Percentiles rank a stretch among this genome's conserved stretches.
Evolutionary conservation across 495 filamentous ascomycete species (phyloP).

Genomic region (Platismatia glauca): DNA sequence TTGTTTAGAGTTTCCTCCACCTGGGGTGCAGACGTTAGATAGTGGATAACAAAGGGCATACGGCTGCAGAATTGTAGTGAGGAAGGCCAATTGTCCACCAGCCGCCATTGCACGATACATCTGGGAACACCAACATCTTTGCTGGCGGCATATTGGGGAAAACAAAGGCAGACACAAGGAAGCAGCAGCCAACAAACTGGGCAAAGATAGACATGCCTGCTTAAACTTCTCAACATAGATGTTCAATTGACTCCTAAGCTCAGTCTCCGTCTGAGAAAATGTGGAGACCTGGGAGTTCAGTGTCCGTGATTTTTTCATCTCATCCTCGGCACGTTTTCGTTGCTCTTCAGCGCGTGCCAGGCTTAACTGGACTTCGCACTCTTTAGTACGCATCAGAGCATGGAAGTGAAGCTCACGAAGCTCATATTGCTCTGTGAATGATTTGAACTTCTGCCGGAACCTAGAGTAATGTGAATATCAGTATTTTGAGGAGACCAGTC

Average conservation of each 20-base stretch:
- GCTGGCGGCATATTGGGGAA: not conserved
- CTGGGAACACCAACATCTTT: not conserved
- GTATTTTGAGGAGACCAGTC: not conserved
- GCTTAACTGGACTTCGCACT: conserved; percentile 90
- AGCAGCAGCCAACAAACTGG: not conserved
- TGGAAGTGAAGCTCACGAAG: conserved; percentile 86
- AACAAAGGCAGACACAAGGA: not conserved
- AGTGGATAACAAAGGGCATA: not conserved
- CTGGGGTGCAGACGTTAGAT: conserved; percentile 39
- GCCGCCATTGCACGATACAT: not conserved
- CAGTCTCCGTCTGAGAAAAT: conserved; percentile 91
- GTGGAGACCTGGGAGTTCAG: conserved; percentile 87
- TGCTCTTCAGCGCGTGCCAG: conserved; percentile 80
- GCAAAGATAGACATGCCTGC: conserved; percentile 47
- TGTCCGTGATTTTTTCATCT: conserved; percentile 67
- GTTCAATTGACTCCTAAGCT: conserved; percentile 88
- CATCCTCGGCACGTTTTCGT: conserved; percentile 74
- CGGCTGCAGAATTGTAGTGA: not conserved
- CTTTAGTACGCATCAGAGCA: conserved; percentile 80
- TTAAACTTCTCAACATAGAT: conserved; percentile 99
- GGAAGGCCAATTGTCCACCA: not conserved
- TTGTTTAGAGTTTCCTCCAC: conserved; percentile 99
- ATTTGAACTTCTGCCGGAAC: conserved; percentile 84
- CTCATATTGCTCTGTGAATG: conserved; percentile 91
- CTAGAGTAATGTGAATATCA: conserved; percentile 34